Conservation (phyloP, 2,329 filamentous ascomycete genomes). For the Rosellinia necatrix region DNA sequence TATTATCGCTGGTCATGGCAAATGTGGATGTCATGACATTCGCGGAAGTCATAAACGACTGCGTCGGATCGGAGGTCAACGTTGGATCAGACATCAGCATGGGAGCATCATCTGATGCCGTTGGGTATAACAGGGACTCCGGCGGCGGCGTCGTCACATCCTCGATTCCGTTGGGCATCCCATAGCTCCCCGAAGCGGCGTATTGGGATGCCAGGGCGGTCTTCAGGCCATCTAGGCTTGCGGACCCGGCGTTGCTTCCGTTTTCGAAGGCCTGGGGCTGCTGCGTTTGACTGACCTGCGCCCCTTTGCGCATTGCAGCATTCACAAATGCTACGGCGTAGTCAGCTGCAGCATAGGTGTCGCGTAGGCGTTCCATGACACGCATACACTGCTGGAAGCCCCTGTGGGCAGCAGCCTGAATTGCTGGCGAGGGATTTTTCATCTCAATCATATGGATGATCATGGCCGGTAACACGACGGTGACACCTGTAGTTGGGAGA, state of each 20-base stretch:
- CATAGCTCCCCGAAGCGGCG: conserved; percentile 13
- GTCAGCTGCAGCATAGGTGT: conserved; percentile 92
- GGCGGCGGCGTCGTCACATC: conserved; percentile 56
- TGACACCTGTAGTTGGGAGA: conserved; percentile 87
- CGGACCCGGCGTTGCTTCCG: conserved; percentile 69
- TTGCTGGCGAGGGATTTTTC: conserved; percentile 76
- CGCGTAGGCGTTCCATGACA: conserved; percentile 83
- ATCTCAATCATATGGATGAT: conserved; percentile 94
- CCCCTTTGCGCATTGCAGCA: conserved; percentile 79
- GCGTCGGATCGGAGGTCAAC: conserved; percentile 15
- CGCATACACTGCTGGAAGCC: conserved; percentile 93
- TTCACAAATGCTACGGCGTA: conserved; percentile 96
- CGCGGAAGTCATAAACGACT: conserved; percentile 13
- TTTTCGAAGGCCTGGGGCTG: conserved; percentile 4
- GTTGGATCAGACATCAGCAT: conserved; percentile 15
- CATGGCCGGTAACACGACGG: conserved; percentile 87
- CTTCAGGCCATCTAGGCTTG: conserved; percentile 35
- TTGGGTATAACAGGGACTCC: conserved; percentile 48
- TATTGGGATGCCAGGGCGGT: conserved; percentile 32
- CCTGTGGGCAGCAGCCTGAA: conserved; percentile 72
- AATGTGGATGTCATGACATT: not conserved
- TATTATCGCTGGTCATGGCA: conserved; percentile 3
- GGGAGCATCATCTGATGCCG: not conserved
- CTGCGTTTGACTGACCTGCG: conserved; percentile 17
- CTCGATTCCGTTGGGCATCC: conserved; percentile 28